Conservation (phyloP, 805 yeast genomes). For the Yamadazyma tumulicola region DNA sequence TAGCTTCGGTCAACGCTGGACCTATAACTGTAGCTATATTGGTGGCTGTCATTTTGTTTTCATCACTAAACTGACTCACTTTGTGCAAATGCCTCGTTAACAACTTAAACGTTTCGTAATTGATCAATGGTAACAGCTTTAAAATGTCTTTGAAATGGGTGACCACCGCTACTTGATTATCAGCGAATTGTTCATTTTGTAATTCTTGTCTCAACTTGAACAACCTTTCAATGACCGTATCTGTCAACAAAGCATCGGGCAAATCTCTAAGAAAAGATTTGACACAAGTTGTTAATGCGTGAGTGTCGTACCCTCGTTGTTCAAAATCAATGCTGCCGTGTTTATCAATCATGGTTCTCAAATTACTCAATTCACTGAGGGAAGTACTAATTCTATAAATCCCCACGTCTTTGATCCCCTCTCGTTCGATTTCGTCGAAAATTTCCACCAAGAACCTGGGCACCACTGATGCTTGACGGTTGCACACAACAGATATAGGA, state of each 20-base stretch:
- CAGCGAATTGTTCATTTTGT: background rate
- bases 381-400: slow-evolving; percentile 71
- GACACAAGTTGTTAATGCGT: slow-evolving; percentile 84
- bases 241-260: slow-evolving; percentile 79
- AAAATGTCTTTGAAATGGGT: slow-evolving; percentile 29
- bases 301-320: slow-evolving; percentile 61
- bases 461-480: slow-evolving; percentile 56
- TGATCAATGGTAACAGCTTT: slow-evolving; percentile 54
- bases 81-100: slow-evolving; percentile 66
- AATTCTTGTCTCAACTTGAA: slow-evolving; percentile 30
- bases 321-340: slow-evolving; percentile 49
- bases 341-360: slow-evolving; percentile 44
- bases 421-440: slow-evolving; percentile 72
- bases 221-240: slow-evolving; percentile 59
- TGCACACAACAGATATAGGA: slow-evolving; percentile 74
- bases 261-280: slow-evolving; percentile 80
- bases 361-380: slow-evolving; percentile 40
- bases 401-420: slow-evolving; percentile 89
- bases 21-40: slow-evolving; percentile 89
- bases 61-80: slow-evolving; percentile 62
- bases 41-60: slow-evolving; percentile 83
- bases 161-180: slow-evolving; percentile 1
- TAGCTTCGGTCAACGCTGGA: slow-evolving; percentile 56
- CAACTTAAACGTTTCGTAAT: slow-evolving; percentile 64
- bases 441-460: slow-evolving; percentile 68